A percentile compares a stretch with the other conserved stretches of the same genome.
phyloP scores from a whole-genome alignment of 495 filamentous ascomycete genomes.

The Cercophora scortea region DNA sequence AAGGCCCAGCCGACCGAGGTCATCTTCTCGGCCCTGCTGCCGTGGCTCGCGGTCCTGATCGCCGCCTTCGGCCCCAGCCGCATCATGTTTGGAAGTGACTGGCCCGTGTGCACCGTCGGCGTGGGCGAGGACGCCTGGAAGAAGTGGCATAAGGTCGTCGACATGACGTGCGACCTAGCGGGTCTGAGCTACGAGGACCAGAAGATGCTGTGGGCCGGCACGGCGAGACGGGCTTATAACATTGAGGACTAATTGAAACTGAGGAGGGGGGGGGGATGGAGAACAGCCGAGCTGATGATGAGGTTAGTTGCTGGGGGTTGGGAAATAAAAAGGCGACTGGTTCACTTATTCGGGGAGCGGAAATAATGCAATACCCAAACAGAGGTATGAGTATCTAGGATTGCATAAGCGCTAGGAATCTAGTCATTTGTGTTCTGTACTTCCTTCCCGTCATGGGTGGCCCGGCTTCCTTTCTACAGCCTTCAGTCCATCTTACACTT shows the following conservation, averaged over 20 bases:
- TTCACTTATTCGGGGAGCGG: no score
- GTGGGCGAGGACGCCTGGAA: constrained; percentile 48
- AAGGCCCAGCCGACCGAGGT: constrained; percentile 32
- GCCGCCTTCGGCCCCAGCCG: constrained; percentile 60
- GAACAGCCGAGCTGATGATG: no score
- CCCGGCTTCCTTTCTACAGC: no score
- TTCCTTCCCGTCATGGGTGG: no score
- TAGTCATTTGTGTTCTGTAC: no score
- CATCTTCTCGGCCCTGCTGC: constrained; percentile 40
- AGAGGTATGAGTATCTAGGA: no score
- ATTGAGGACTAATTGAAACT: constrained; percentile 27
- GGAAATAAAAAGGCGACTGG: no score
- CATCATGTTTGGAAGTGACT: constrained; percentile 84
- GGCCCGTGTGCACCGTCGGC: constrained; percentile 75
- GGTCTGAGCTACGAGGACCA: constrained; percentile 50
- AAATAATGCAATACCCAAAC: no score
- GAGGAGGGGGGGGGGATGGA: no score
- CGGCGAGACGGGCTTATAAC: constrained; percentile 59
- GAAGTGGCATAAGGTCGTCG: constrained; percentile 52
- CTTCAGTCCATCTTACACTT: no score
- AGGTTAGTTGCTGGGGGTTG: no score
- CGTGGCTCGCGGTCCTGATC: constrained; percentile 62
- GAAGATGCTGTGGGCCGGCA: constrained; percentile 59
- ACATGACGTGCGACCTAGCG: constrained; percentile 50
- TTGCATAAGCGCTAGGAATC: no score